These are phyloP conservation scores for Aureobasidium sp. DNA, from an alignment of 2,329 filamentous ascomycete genomes.

Conservation along the genomic window DNA sequence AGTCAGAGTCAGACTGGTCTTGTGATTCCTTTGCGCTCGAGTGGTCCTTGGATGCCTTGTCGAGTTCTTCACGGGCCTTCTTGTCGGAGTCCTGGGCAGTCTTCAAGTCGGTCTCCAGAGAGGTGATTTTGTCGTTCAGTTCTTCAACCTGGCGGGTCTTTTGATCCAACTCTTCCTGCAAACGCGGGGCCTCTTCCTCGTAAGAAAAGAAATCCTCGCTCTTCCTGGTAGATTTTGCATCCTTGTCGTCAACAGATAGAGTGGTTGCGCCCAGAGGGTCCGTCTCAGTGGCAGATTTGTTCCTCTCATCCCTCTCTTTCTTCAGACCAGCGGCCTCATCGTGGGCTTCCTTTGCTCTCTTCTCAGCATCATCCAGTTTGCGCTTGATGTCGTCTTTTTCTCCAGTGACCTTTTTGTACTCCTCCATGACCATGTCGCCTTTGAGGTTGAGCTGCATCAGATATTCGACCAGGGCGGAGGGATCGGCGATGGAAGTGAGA, in stretches of 20 bases:
- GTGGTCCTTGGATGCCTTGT: not conserved
- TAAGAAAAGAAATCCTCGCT: constrained; percentile 76
- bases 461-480: constrained; percentile 78
- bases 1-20: not conserved
- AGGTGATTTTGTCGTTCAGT: constrained; percentile 60
- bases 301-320: constrained; percentile 21
- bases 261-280: constrained; percentile 9
- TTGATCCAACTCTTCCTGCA: constrained; percentile 59
- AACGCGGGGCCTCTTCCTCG: constrained; percentile 73
- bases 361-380: constrained; percentile 61
- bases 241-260: not conserved
- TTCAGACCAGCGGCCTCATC: constrained; percentile 56
- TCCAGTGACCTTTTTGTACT: constrained; percentile 75
- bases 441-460: constrained; percentile 78
- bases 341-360: constrained; percentile 51
- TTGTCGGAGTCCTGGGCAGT: constrained; percentile 25
- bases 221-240: constrained; percentile 17
- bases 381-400: constrained; percentile 72
- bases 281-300: constrained; percentile 17
- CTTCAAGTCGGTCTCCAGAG: constrained; percentile 61
- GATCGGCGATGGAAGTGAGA: constrained; percentile 78
- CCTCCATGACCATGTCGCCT: constrained; percentile 87
- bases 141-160: constrained; percentile 54
- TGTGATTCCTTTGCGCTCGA: not conserved
- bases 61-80: not conserved